phyloP scores from a whole-genome alignment of 768 basidiomycete species.

The Multifurca ochricompacta region DNA sequence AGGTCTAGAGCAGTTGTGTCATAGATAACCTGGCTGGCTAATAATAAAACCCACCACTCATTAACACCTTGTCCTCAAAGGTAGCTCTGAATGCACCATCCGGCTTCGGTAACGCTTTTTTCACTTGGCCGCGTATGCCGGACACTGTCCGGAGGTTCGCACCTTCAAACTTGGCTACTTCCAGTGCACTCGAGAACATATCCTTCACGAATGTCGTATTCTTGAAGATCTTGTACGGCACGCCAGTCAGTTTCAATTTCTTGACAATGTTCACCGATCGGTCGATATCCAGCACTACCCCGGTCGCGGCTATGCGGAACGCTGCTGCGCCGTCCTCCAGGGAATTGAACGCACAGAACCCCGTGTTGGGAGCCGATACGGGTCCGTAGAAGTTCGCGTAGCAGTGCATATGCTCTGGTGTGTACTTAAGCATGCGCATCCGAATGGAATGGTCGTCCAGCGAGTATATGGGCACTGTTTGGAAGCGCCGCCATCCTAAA shows the following conservation, averaged over 20 bases:
- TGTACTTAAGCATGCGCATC: conserved; percentile 99
- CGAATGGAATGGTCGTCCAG: conserved; percentile 97
- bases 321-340: conserved; percentile 56
- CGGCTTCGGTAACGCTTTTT: conserved; percentile 91
- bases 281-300: conserved; percentile 91
- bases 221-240: conserved; percentile 96
- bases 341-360: conserved; percentile 95
- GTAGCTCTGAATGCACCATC: conserved; percentile 94
- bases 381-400: conserved; percentile 97
- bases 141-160: conserved; percentile 95
- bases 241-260: conserved; percentile 93
- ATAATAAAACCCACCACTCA: conserved; percentile 63
- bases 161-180: conserved; percentile 98
- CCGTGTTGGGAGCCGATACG: conserved; percentile 84
- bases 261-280: conserved; percentile 93
- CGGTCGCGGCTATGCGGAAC: conserved; percentile 89
- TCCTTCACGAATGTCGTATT: conserved; percentile 98
- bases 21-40: neutral
- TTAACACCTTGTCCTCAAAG: conserved; percentile 96
- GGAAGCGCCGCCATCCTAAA: conserved; percentile 97
- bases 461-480: conserved; percentile 90
- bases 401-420: conserved; percentile 99
- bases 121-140: conserved; percentile 93
- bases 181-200: conserved; percentile 90
- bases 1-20: conserved; percentile 50